These are phyloP conservation scores for Cyberlindnera japonica DNA, from an alignment of 805 yeast species.

Conservation along the genomic window DNA sequence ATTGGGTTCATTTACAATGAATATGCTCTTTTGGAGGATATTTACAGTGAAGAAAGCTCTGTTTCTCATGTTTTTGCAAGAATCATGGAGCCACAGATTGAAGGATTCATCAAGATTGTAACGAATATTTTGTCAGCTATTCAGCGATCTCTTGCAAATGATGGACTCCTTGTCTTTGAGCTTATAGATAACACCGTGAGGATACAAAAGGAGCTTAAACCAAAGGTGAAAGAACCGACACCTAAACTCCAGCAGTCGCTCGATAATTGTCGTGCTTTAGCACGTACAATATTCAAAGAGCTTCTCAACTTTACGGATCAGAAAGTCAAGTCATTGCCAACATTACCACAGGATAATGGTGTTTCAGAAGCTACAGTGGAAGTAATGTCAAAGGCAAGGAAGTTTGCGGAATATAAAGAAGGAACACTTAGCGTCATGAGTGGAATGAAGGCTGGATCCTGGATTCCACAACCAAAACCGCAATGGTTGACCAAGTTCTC, in stretches of 20 bases:
- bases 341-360: slow-evolving; percentile 63
- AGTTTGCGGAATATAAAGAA: slow-evolving; percentile 56
- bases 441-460: slow-evolving; percentile 51
- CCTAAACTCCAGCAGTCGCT: slow-evolving; percentile 21
- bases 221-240: slow-evolving; percentile 22
- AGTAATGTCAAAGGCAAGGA: slow-evolving; percentile 60
- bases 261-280: slow-evolving; percentile 27
- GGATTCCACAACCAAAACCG: slow-evolving; percentile 65
- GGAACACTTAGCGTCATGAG: slow-evolving; percentile 50
- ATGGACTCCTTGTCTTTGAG: slow-evolving; percentile 55
- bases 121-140: slow-evolving; percentile 37
- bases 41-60: slow-evolving; percentile 33
- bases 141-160: slow-evolving; percentile 39
- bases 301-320: slow-evolving; percentile 53
- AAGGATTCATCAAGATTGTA: slow-evolving; percentile 37
- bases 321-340: slow-evolving; percentile 42
- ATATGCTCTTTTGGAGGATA: slow-evolving; percentile 40
- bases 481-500: slow-evolving; percentile 48
- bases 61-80: slow-evolving; percentile 30
- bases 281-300: slow-evolving; percentile 49
- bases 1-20: slow-evolving; percentile 48
- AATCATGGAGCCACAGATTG: slow-evolving; percentile 34
- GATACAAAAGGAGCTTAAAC: slow-evolving; percentile 32
- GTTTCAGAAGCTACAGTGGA: slow-evolving; percentile 73
- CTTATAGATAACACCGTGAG: slow-evolving; percentile 45